These are phyloP conservation scores for Fusarium longipes DNA, from an alignment of 2,329 filamentous ascomycete species.

Conservation along the genomic window DNA sequence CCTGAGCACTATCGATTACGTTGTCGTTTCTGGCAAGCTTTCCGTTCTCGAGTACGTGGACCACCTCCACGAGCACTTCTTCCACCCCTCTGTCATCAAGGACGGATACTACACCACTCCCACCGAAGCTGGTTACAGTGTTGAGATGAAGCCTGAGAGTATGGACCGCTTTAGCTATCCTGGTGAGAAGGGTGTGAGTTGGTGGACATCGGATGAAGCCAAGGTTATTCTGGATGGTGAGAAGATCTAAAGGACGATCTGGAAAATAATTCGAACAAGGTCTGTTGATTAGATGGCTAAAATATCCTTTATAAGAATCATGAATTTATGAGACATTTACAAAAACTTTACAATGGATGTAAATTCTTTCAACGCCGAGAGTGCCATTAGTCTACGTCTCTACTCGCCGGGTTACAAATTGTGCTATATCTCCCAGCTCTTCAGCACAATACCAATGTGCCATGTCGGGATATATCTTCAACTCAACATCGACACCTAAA, in stretches of 20 bases:
- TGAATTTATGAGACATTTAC: conserved; percentile 33
- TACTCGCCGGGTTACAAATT: conserved; percentile 44
- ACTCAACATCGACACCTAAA: conserved; percentile 51
- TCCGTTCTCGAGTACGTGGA: conserved; percentile 92
- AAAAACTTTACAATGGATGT: not conserved
- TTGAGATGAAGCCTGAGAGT: conserved; percentile 91
- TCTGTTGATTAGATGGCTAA: conserved; percentile 1
- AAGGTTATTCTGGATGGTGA: conserved; percentile 74
- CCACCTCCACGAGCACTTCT: conserved; percentile 92
- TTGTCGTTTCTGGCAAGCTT: conserved; percentile 83
- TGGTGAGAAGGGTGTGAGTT: conserved; percentile 80
- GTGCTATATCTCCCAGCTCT: conserved; percentile 55
- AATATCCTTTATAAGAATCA: conserved; percentile 22
- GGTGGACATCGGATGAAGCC: conserved; percentile 88
- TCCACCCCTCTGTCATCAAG: conserved; percentile 81
- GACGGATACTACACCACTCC: conserved; percentile 92
- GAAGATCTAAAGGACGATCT: conserved; percentile 57
- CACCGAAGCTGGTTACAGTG: conserved; percentile 84
- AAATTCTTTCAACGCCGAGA: too few species aligned
- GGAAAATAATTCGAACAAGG: conserved; percentile 15
- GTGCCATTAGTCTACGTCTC: not conserved
- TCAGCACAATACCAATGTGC: conserved; percentile 59
- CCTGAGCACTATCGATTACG: conserved; percentile 91
- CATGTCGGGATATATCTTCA: conserved; percentile 54
- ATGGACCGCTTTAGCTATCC: conserved; percentile 85